Evolutionary conservation across 106 monocot species (phyloP).

Genomic region (Chionographis japonica): DNA sequence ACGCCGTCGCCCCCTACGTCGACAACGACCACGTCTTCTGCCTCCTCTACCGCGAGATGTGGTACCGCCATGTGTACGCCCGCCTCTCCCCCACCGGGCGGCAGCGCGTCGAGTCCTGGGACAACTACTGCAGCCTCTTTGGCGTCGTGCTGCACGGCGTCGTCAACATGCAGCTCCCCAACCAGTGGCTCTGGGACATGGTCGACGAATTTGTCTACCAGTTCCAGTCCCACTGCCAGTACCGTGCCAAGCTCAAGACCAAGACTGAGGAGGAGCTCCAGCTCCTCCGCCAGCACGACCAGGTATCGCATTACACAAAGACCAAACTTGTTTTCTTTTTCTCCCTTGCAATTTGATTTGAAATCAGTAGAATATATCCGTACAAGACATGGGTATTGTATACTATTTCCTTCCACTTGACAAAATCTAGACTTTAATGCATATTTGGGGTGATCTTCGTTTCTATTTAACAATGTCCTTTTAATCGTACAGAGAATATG

Average conservation of each 20-base stretch:
- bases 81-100: slow-evolving; percentile 40
- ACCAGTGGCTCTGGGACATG: slow-evolving; percentile 99
- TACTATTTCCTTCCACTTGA: too few species aligned
- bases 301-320: slow-evolving; percentile 50
- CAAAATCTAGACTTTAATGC: too few species aligned
- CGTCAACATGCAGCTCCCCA: slow-evolving; percentile 97
- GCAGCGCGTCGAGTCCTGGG: slow-evolving; percentile 93
- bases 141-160: slow-evolving; percentile 94
- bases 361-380: too few species aligned
- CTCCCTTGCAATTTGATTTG: background rate
- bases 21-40: slow-evolving; percentile 98
- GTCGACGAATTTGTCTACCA: slow-evolving; percentile 98
- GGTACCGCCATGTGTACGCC: slow-evolving; percentile 83
- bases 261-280: slow-evolving; percentile 77
- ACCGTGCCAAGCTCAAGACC: slow-evolving; percentile 80
- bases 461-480: too few species aligned
- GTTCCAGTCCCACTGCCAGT: slow-evolving; percentile 95
- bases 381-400: too few species aligned
- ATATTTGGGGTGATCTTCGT: too few species aligned
- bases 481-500: too few species aligned
- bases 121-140: slow-evolving; percentile 94
- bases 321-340: background rate
- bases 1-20: slow-evolving; percentile 86
- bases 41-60: slow-evolving; percentile 92
- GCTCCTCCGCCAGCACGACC: slow-evolving; percentile 71